Base-by-base conservation (phyloP, 306 rosid genomes). In the Quercus bicolor region DNA sequence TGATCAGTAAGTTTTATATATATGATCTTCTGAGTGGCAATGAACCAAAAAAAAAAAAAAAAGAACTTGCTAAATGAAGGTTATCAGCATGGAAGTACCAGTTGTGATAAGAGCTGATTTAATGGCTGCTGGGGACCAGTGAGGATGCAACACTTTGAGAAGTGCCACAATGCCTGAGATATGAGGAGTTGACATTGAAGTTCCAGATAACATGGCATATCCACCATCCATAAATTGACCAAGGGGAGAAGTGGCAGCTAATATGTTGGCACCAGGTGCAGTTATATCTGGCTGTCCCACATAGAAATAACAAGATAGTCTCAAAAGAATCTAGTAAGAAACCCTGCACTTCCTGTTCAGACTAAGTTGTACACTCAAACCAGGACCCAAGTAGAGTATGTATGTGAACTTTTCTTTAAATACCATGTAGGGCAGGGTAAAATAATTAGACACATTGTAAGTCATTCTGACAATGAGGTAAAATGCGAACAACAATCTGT, bases 161-260 rank as follows among this genome's bases (percentile, higher is more conserved):
- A 89, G 86, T 54, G 90, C 92, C 13, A 85, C 85, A 55, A 86
- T 77, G 74, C 86, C 90, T 0, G 90, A 76, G 14, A 89, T 55
- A 34, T 89, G 92, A 70, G 92, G 92, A 31, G 90, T 62, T 7
- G 92, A 78, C 90, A 89, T 82, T 4, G 92, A 89, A 65, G 92
- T 89, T 82, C 92, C 92, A 0, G 90, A 82, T 18, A 0, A 1
- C 52, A 86, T 40, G 29, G 26, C 65, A 77, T 72, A 80, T 5
- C 81, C 88, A 19, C 51, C 51, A 65, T 65, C 71, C 24, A 69
- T 52, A 13, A 75, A 65, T 8, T 28, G 21, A 64, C 75, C 15
- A 18, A 68, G 57, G 2, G 88, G 82, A 48, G 82, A 56, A 37
- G 64, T 52, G 28, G 87, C 85, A 2, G 88, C 81, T 18, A 85